These are phyloP conservation scores for Rhododendron williamsianum DNA, from an alignment of 148 eudicot species.

Conservation along the genomic window DNA sequence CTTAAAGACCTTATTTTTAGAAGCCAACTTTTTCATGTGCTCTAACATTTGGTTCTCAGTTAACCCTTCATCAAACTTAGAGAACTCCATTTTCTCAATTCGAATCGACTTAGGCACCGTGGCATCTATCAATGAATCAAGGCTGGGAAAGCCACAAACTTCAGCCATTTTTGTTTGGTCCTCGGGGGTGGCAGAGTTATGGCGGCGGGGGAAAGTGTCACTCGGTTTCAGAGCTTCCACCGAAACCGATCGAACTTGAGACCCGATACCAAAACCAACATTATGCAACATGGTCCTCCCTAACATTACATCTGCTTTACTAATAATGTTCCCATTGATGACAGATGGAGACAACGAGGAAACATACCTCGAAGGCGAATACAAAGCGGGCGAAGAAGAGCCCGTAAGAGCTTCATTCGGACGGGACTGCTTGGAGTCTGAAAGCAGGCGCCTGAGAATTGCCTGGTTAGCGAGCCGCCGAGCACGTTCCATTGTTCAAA, in stretches of 20 bases:
- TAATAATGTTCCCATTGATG: conserved; percentile 10
- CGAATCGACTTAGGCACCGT: conserved; percentile 89
- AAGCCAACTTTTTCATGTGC: conserved; percentile 71
- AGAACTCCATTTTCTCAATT: conserved; percentile 46
- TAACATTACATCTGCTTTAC: conserved; percentile 20
- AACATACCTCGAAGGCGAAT: conserved; percentile 50
- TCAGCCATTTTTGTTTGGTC: conserved; percentile 69
- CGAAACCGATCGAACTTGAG: conserved; percentile 58
- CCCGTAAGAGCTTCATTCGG: conserved; percentile 17
- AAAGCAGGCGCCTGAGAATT: conserved; percentile 50
- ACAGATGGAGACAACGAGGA: conserved; percentile 58
- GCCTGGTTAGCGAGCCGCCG: conserved; percentile 66
- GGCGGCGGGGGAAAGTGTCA: conserved; percentile 85
- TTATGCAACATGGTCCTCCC: conserved; percentile 22
- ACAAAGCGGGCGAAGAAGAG: conserved; percentile 16
- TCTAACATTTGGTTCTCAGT: conserved; percentile 86
- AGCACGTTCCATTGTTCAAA: conserved; percentile 68
- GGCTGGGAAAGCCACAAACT: conserved; percentile 53
- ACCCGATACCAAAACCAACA: conserved; percentile 20
- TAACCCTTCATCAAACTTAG: conserved; percentile 72
- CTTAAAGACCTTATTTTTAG: conserved; percentile 75
- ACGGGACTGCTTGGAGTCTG: conserved; percentile 39
- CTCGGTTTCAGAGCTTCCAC: conserved; percentile 72
- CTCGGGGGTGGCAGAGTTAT: conserved; percentile 81
- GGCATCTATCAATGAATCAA: conserved; percentile 69